Evolutionary conservation across 1,284 basidiomycete species (phyloP), one percentile per base, ranked within the genome.

Genomic region (Erythrobasidium hasegawianum): DNA sequence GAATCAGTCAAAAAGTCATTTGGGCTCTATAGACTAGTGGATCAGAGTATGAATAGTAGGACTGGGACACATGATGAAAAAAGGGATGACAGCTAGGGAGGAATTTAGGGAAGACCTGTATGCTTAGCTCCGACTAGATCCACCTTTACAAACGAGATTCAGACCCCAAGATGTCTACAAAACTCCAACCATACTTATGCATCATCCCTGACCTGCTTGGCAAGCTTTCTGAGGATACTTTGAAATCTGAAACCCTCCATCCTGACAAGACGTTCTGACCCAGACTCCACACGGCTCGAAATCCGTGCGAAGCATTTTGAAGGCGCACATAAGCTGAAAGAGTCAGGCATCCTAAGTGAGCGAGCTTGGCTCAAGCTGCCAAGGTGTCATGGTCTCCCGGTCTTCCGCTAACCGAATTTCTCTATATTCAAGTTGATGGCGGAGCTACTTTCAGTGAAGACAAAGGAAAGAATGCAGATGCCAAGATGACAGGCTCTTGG

Each of bases 401-500:
- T 43, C 20, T 39, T 43, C 39, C 39, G 16, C 13, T 57, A 7
- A 16, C 27, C 1, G 8, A 29, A 38, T 26, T 20, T 57, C 24
- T 33, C 55, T 58, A 20, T 20, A 24, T 24, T n/a, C 27, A 50
- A 65, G 62, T 65, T 56, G 62, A 65, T 22, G 62, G 55, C 2
- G 62, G 62, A 41, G 62, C 62, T 18, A 18, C 45, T 1, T 65
- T 57, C 47, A 38, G 55, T 27, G 62, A 58, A 20, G 62, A 65
- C 38, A 26, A 65, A 53, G 62, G 55, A 1, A 65, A 65, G 55
- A 55, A 58, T 27, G 55, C 43, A 45, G 55, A 40, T n/a, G 56
- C 56, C 1, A 58, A 58, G 49, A 65, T 65, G 62, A 50, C 41
- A 10, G 62, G 62, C 56, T 55, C 50, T 33, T 65, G 55, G 56